Base-by-base conservation (phyloP, 768 basidiomycete genomes). In the Leucocoprinus birnbaumii region DNA sequence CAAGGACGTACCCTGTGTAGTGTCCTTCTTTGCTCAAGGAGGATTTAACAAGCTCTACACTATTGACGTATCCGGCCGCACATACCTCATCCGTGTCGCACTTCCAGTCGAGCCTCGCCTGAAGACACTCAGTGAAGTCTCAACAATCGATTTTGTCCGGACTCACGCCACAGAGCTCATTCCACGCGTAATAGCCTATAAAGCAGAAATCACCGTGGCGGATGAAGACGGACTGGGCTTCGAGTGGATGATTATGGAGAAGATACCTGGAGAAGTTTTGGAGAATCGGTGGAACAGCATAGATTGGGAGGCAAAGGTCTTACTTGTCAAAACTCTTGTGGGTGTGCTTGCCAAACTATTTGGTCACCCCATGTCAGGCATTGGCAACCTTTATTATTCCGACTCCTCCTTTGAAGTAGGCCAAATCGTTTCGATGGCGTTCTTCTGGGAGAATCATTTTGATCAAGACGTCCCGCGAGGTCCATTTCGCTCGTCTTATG, bases 81-180 rank as follows among this genome's bases (percentile, higher is more conserved):
- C n/a, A n/a, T n/a, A n/a, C n/a, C n/a, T n/a, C n/a, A n/a, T n/a
- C n/a, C n/a, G n/a, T n/a, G n/a, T n/a, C n/a, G n/a, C n/a, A n/a
- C n/a, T n/a, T n/a, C n/a, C n/a, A n/a, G n/a, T n/a, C n/a, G 53
- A 56, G 37, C 41, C 41, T 42, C 41, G 41, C 6, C 21, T 42
- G n/a, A 42, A 42, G 21, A 42, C 41, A 21, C 41, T 16, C 21
- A 42, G 41, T 21, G 41, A 42, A 16, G 41, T 42, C n/a, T 5
- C 14, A 42, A 42, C 41, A 42, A 42, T 42, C 14, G 14, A 16
- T 16, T 42, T 31, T 31, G 31, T 31, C 31, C 31, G 11, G 5
- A 11, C 31, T 5, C 31, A 31, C 11, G 31, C 31, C 11, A 31
- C 31, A 31, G 11, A 31, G 31, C 31, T 31, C 5, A 11, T 31